phyloP scores from a whole-genome alignment of 768 basidiomycete species.

The Dacryopinax primogenitus region DNA sequence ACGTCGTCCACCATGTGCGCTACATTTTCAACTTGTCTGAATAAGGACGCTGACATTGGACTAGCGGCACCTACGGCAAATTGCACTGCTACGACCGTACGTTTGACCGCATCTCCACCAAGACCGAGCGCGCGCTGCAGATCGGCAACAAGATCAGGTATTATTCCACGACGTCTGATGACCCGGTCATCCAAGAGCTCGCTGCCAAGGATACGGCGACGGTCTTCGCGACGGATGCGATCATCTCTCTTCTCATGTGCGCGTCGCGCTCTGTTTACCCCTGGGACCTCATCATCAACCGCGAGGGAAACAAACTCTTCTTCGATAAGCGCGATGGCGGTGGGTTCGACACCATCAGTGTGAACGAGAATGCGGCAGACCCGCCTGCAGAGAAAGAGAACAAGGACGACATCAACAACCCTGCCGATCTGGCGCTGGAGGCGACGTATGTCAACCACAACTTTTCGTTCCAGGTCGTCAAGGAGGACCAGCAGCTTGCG shows the following conservation, averaged over 20 bases:
- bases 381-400: constrained; percentile 46
- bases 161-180: constrained; percentile 95
- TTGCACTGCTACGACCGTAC: constrained; percentile 86
- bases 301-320: constrained; percentile 86
- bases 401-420: constrained; percentile 76
- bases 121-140: constrained; percentile 81
- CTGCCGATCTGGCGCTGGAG: constrained; percentile 85
- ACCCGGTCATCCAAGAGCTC: constrained; percentile 91
- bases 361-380: constrained; percentile 96
- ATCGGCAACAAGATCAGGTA: constrained; percentile 90
- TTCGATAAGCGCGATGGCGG: constrained; percentile 97
- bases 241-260: constrained; percentile 91
- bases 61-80: constrained; percentile 74
- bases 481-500: constrained; percentile 54
- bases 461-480: constrained; percentile 90
- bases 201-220: constrained; percentile 67
- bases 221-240: constrained; percentile 89
- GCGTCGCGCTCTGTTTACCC: constrained; percentile 91
- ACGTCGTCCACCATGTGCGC: constrained; percentile 80
- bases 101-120: constrained; percentile 91
- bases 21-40: neutral
- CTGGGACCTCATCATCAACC: constrained; percentile 94
- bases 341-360: constrained; percentile 88
- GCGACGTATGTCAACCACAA: constrained; percentile 99
- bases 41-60: constrained; percentile 11